Evolutionary conservation across 2,329 filamentous ascomycete species (phyloP).

Genomic region (Corniculantispora saksenae): DNA sequence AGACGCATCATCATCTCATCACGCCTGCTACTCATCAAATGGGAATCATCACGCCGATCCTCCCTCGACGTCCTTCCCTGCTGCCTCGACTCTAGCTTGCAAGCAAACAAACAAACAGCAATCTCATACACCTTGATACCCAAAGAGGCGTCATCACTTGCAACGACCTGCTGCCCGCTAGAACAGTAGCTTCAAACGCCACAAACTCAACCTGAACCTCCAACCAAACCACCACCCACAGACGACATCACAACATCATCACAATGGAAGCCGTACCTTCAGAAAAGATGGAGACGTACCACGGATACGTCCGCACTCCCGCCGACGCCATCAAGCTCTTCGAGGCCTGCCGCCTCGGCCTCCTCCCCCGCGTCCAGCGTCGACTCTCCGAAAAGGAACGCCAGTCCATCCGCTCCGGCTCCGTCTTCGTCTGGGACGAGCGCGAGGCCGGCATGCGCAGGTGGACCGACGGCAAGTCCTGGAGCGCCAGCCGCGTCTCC

Average conservation of each 20-base stretch:
- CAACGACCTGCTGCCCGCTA: background rate
- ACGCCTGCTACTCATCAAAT: background rate
- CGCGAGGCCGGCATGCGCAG: conserved; percentile 95
- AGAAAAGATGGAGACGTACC: conserved; percentile 86
- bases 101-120: too few relatives aligned
- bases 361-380: conserved; percentile 88
- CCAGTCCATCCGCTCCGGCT: conserved; percentile 92
- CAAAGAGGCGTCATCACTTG: background rate
- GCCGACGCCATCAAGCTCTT: conserved; percentile 98
- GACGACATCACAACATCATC: conserved; percentile 17
- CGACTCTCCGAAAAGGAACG: conserved; percentile 95
- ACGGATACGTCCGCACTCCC: conserved; percentile 92
- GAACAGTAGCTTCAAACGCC: background rate
- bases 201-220: background rate
- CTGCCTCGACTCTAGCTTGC: conserved; percentile 10
- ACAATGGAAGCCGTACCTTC: conserved; percentile 23
- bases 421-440: conserved; percentile 99
- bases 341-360: conserved; percentile 87
- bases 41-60: background rate
- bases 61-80: background rate
- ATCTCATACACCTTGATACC: too few relatives aligned
- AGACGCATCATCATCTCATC: background rate
- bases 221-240: background rate
- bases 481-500: conserved; percentile 96
- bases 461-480: conserved; percentile 99